phyloP scores from a whole-genome alignment of 306 rosid species.

The Vigna reflexopilosa region DNA sequence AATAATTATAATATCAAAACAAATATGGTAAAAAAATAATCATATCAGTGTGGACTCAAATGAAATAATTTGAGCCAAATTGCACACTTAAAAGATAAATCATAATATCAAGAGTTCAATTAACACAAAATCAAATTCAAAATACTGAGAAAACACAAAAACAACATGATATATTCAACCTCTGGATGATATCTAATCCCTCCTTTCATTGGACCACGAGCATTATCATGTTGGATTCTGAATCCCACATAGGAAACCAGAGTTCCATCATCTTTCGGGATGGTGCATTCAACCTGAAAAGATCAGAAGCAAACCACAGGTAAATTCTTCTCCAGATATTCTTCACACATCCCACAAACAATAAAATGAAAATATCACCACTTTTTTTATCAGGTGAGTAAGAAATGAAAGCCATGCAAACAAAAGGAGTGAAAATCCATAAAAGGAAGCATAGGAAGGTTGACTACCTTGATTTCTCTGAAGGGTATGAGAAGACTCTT shows the following conservation, averaged over 20 bases:
- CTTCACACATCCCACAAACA: background rate
- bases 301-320: background rate
- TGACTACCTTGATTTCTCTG: constrained; percentile 67
- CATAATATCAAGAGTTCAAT: constrained; percentile 29
- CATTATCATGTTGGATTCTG: constrained; percentile 83
- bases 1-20: background rate
- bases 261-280: constrained; percentile 79
- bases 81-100: background rate
- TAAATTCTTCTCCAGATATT: background rate
- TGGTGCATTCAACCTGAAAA: constrained; percentile 77
- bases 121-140: constrained; percentile 26
- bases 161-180: constrained; percentile 36
- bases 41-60: background rate
- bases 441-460: background rate
- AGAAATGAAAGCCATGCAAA: constrained; percentile 21
- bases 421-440: background rate
- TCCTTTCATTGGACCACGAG: constrained; percentile 91
- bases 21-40: background rate
- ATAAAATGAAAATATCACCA: background rate
- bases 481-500: constrained; percentile 76
- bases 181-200: constrained; percentile 84
- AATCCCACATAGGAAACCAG: constrained; percentile 74
- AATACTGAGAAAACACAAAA: constrained; percentile 5
- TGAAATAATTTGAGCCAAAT: background rate
- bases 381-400: background rate